Evolutionary conservation across 331 rosid genomes (phyloP).

Genomic region (Quercus tomentella): DNA sequence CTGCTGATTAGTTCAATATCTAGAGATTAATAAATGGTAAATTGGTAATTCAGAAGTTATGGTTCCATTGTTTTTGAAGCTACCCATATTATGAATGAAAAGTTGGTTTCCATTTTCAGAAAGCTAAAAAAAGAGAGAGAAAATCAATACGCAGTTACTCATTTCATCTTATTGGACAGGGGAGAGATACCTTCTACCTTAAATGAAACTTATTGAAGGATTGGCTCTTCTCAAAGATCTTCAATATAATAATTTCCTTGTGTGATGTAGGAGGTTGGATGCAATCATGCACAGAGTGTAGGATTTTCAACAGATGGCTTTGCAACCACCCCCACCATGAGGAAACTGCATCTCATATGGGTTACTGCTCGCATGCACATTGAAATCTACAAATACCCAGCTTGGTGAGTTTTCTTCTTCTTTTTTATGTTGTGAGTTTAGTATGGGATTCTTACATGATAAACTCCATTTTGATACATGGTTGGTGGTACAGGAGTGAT

Average conservation of each 20-base stretch:
- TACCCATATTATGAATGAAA: neutral
- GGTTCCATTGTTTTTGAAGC: neutral
- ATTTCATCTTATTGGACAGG: neutral
- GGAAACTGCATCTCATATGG: conserved; percentile 93
- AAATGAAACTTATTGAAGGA: neutral
- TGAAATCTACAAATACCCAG: conserved; percentile 94
- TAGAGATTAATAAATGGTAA: neutral
- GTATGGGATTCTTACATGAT: conserved; percentile 1
- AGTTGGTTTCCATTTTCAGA: neutral
- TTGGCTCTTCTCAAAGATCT: neutral
- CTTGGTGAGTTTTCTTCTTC: conserved; percentile 55
- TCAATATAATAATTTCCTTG: neutral
- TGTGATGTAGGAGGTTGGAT: conserved; percentile 82
- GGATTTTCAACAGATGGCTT: conserved; percentile 95
- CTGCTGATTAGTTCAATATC: neutral
- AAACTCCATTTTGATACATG: conserved; percentile 8
- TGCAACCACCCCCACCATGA: conserved; percentile 93
- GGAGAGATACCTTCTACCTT: neutral
- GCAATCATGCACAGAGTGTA: conserved; percentile 96
- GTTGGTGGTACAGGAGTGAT: conserved; percentile 70
- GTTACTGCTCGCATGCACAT: conserved; percentile 99
- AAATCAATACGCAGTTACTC: neutral
- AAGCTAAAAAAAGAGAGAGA: neutral
- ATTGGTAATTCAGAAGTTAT: neutral
- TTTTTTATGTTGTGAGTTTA: neutral